Conservation (phyloP, 768 basidiomycete species). For the Pleurotus tuber-regium region DNA sequence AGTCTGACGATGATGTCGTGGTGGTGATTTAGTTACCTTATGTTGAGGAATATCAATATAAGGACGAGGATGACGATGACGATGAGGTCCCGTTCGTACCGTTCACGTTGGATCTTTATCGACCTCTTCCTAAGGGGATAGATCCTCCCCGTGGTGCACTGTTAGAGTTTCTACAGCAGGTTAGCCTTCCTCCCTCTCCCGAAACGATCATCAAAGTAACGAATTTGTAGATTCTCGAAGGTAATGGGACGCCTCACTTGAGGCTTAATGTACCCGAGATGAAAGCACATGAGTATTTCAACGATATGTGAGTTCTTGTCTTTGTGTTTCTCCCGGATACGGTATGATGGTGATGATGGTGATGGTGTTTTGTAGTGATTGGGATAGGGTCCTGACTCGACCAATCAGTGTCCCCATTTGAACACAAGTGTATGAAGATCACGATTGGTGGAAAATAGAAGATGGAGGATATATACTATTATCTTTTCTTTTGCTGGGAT, state of each 20-base stretch:
- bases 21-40: neutral
- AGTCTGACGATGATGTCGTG: neutral
- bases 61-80: neutral
- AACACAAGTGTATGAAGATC: no score
- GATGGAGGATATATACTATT: no score
- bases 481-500: no score
- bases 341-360: neutral
- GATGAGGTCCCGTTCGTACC: neutral
- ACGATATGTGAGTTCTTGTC: neutral
- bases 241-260: neutral
- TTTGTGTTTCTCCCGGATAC: neutral
- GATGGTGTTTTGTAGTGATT: neutral
- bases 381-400: neutral
- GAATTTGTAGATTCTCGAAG: neutral
- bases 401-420: neutral
- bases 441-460: no score
- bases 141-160: neutral
- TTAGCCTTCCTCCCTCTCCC: neutral
- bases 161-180: neutral
- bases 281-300: neutral
- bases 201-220: neutral
- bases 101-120: neutral
- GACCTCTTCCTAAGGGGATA: neutral
- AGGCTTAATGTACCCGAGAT: neutral
- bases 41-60: neutral